Base-by-base conservation (phyloP, 2,329 filamentous ascomycete species). In the Fusarium siculi region DNA sequence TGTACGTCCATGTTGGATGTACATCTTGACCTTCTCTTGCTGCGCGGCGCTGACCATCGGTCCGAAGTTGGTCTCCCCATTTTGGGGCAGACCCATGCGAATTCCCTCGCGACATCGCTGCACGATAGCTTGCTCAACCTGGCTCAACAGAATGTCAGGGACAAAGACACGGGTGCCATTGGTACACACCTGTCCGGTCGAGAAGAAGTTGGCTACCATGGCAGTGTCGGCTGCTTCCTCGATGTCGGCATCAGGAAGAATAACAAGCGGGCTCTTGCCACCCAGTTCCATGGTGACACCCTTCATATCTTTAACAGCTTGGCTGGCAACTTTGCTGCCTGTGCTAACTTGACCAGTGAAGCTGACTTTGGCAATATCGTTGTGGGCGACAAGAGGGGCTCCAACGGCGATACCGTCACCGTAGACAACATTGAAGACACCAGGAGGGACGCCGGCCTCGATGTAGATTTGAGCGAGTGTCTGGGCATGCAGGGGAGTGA, bases 181-280 rank as follows among this genome's bases (percentile, higher is more conserved):
- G 56, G 95, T 97, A 87, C 95, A 97, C 56, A 97, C 94, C 82
- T 97, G 95, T 36, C 95, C 95, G 0, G 93, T 93, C 74, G 92
- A 95, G 86, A 93, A 97, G 84, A 97, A 97, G 82, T 97, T 97
- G 76, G 94, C 95, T 87, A 97, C 94, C 92, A 97, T 95, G 72
- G 94, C 94, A 36, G 93, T 93, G 78, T 97, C 92, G 39, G 94
- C 95, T n/a, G 95, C 95, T 77, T 90, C 89, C 50, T 93, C 91
- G 25, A 96, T 82, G 57, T 94, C 90, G 21, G 93, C 93, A 78
- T 97, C 94, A 2, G 93, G 93, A 2, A 97, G 89, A 52, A 97
- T 87, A 56, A 97, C 85, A 46, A 94, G 86, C 1, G 94, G 93
- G 68, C 92, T 94, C 84, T 97, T 97, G 55, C 95, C 95, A 61